phyloP scores from a whole-genome alignment of 2,329 filamentous ascomycete genomes.

The Sporothrix brunneoviolacea region DNA sequence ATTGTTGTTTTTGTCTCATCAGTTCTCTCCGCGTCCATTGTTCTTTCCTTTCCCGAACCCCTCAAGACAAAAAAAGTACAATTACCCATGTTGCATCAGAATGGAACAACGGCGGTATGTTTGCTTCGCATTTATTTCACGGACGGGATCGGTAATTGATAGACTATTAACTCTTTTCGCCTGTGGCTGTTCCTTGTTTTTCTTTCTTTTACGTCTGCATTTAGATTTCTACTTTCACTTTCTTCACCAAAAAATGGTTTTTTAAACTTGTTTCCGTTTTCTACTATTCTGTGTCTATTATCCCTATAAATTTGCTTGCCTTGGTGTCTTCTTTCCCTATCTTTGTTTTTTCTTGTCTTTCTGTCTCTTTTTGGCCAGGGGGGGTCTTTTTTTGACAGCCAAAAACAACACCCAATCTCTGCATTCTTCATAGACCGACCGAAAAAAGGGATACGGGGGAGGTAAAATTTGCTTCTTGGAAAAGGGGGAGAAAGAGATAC shows the following conservation, averaged over 20 bases:
- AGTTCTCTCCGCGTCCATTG: slow-evolving; percentile 16
- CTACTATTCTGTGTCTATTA: too few species aligned
- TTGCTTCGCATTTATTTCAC: slow-evolving; percentile 31
- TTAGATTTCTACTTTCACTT: slow-evolving; percentile 1
- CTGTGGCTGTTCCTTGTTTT: slow-evolving; percentile 17
- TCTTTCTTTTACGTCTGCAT: slow-evolving; percentile 8
- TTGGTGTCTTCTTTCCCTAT: too few species aligned
- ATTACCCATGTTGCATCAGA: slow-evolving; percentile 31
- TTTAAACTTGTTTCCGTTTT: background rate
- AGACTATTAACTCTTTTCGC: slow-evolving; percentile 24
- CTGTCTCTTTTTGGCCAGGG: too few species aligned
- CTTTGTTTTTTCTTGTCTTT: background rate
- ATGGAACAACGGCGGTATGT: slow-evolving; percentile 28
- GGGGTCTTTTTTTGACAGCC: too few species aligned
- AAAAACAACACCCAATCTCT: too few species aligned
- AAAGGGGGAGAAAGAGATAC: too few species aligned
- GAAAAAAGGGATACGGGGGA: too few species aligned
- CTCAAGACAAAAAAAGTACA: slow-evolving; percentile 22
- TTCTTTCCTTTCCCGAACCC: background rate
- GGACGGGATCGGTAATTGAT: slow-evolving; percentile 26
- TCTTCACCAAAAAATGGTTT: background rate
- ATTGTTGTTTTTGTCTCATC: slow-evolving; percentile 11
- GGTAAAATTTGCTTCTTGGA: too few species aligned
- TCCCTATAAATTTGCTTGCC: too few species aligned
- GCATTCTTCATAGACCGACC: too few species aligned